Evolutionary conservation across 768 basidiomycete species (phyloP).

Genomic region (Naematelia aurantialba): DNA sequence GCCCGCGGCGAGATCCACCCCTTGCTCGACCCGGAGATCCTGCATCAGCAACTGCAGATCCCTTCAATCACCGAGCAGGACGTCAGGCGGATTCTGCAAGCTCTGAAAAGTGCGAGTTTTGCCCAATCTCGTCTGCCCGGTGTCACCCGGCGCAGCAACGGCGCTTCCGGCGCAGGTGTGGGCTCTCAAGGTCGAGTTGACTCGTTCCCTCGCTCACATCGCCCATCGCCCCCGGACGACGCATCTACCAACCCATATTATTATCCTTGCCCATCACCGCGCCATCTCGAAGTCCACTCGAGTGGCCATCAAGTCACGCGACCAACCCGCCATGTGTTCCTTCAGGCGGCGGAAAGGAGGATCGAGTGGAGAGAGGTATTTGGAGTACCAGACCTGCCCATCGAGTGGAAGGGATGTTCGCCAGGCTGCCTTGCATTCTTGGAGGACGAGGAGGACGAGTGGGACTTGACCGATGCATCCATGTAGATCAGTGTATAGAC

Average conservation of each 20-base stretch:
- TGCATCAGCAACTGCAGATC: conserved; percentile 23
- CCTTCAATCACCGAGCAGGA: conserved; percentile 18
- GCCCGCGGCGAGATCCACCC: conserved; percentile 29
- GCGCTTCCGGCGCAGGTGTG: neutral
- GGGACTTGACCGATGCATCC: conserved; percentile 13
- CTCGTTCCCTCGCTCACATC: conserved; percentile 26
- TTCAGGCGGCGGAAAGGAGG: conserved; percentile 42
- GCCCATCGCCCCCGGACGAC: conserved; percentile 33
- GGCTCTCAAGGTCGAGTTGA: conserved; percentile 8
- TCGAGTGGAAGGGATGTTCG: conserved; percentile 43
- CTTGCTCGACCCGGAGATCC: conserved; percentile 23
- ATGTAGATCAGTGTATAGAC: neutral
- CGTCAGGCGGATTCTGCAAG: conserved; percentile 24
- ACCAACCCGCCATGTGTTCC: conserved; percentile 33
- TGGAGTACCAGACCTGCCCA: conserved; percentile 28
- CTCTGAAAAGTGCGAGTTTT: conserved; percentile 19
- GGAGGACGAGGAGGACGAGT: conserved; percentile 34
- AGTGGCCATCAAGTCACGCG: conserved; percentile 2
- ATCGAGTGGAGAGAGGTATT: conserved; percentile 42
- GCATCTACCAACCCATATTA: conserved; percentile 44
- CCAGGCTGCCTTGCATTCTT: conserved; percentile 45
- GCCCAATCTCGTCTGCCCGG: neutral
- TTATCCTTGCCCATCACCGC: conserved; percentile 41
- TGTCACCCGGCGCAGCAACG: neutral
- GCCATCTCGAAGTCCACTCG: conserved; percentile 24